Evolutionary conservation across 1,284 basidiomycete species (phyloP), one percentile per base, ranked within the genome.

Genomic region (Puccinia polysora): DNA sequence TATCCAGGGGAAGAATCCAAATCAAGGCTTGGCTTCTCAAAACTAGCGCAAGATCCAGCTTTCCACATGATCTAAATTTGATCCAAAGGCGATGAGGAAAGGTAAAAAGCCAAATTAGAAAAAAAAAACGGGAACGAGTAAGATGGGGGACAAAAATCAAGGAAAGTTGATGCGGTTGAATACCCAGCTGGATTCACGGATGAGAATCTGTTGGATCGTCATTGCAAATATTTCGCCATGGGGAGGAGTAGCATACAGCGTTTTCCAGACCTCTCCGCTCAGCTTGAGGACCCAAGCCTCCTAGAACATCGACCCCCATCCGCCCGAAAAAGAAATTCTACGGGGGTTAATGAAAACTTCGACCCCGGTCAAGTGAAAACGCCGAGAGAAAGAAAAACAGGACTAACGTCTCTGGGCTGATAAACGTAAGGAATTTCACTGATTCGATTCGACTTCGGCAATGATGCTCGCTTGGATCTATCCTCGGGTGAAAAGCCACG

Each of bases 401-500:
- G 12, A 62, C 56, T 70, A 20, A 70, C 68, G 43, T 70, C 68
- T 60, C 49, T 70, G 34, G 68, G 32, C 40, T 70, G 68, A 43
- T 70, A 70, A 12, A 70, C 38, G 58, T 70, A 70, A 12, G 58
- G 58, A n/a, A 70, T 56, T 40, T 70, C 68, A 18, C 47, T 62
- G 34, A 62, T 49, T 25, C 68, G 38, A 40, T 70, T 70, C 1
- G 68, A 52, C 28, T 52, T 60, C 7, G 58, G 58, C 12, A 62
- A 36, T 6, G 47, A 12, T n/a, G 58, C 30, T 1, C 68, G 56
- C 36, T 82, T 79, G 0, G 83, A 81, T 76, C 90, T 89, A 6
- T 85, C 84, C 0, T 84, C 75, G 73, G 87, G 86, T 0, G 89
- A 90, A 79, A 90, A 91, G 2, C 83, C 86, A 23, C 89, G 83